These are phyloP conservation scores for Diaporthe destruens DNA, from an alignment of 2,329 filamentous ascomycete species.

Conservation along the genomic window DNA sequence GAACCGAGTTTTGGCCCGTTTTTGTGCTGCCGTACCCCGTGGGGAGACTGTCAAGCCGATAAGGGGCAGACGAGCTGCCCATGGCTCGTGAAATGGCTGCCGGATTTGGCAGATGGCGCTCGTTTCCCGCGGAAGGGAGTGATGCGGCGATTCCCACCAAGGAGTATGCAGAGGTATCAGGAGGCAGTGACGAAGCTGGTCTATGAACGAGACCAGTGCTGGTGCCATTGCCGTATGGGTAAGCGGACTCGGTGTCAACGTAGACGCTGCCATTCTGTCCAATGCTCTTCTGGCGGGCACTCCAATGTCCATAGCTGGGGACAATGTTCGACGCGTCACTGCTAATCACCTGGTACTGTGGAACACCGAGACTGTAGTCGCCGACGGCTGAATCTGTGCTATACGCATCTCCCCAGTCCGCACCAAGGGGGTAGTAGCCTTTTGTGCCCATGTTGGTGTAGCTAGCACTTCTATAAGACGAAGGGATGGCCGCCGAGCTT, in stretches of 20 bases:
- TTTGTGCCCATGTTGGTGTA: slow-evolving; percentile 37
- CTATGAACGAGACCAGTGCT: slow-evolving; percentile 52
- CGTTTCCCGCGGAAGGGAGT: slow-evolving; percentile 50
- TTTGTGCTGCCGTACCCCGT: slow-evolving; percentile 43
- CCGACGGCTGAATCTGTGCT: slow-evolving; percentile 53
- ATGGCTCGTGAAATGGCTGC: slow-evolving; percentile 48
- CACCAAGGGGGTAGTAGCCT: slow-evolving; percentile 51
- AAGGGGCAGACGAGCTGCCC: slow-evolving; percentile 46
- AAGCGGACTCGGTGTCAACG: slow-evolving; percentile 52
- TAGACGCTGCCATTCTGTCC: slow-evolving; percentile 48
- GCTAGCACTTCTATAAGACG: slow-evolving; percentile 50
- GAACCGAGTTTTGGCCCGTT: slow-evolving; percentile 36
- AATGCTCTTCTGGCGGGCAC: slow-evolving; percentile 38
- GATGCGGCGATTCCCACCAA: slow-evolving; percentile 58
- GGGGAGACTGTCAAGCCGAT: slow-evolving; percentile 48
- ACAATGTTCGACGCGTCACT: slow-evolving; percentile 52
- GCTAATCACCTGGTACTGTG: slow-evolving; percentile 52
- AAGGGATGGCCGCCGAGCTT: slow-evolving; percentile 49
- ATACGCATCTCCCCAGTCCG: slow-evolving; percentile 53
- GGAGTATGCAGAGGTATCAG: slow-evolving; percentile 54
- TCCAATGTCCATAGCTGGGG: slow-evolving; percentile 46
- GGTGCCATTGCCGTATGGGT: slow-evolving; percentile 48
- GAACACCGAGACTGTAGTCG: slow-evolving; percentile 52
- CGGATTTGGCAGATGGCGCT: slow-evolving; percentile 53
- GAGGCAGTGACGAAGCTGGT: slow-evolving; percentile 45